These are phyloP conservation scores for Phaeosphaeria sp. DNA, from an alignment of 2,329 filamentous ascomycete species.

Conservation along the genomic window DNA sequence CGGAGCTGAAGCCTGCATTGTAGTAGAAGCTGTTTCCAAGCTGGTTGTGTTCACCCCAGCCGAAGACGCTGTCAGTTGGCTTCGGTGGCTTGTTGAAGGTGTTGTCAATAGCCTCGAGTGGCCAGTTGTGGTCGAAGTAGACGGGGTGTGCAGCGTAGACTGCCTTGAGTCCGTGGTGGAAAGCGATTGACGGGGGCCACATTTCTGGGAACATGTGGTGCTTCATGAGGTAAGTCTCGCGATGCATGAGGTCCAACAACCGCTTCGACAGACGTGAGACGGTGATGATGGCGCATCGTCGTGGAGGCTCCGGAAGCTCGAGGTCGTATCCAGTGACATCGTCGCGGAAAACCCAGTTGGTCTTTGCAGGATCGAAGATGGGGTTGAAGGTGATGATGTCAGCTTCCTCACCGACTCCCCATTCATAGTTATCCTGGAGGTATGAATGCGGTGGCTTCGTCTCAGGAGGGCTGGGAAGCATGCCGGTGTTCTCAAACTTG, in stretches of 20 bases:
- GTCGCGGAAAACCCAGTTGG: constrained; percentile 74
- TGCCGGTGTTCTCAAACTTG: constrained; percentile 54
- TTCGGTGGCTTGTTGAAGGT: constrained; percentile 57
- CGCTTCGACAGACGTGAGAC: constrained; percentile 75
- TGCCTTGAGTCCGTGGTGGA: constrained; percentile 80
- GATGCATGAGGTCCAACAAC: constrained; percentile 77
- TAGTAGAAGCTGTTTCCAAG: constrained; percentile 60
- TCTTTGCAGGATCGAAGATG: constrained; percentile 77
- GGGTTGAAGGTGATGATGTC: constrained; percentile 77
- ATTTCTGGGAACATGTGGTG: constrained; percentile 80
- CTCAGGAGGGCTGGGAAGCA: constrained; percentile 66
- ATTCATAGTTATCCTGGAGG: constrained; percentile 71
- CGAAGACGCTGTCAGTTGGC: constrained; percentile 55
- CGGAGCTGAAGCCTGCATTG: constrained; percentile 56
- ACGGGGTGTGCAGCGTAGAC: constrained; percentile 80
- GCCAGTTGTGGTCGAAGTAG: constrained; percentile 79
- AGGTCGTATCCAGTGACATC: constrained; percentile 72
- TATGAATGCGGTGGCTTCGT: constrained; percentile 67
- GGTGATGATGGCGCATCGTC: constrained; percentile 79
- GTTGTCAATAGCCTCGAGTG: constrained; percentile 53
- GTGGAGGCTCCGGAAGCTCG: constrained; percentile 64
- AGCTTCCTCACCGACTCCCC: constrained; percentile 78
- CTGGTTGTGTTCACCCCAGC: constrained; percentile 60
- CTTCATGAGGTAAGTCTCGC: constrained; percentile 74
- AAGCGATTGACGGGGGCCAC: constrained; percentile 74